Conservation (phyloP, 2,329 filamentous ascomycete genomes). For the Fonsecaea erecta region DNA sequence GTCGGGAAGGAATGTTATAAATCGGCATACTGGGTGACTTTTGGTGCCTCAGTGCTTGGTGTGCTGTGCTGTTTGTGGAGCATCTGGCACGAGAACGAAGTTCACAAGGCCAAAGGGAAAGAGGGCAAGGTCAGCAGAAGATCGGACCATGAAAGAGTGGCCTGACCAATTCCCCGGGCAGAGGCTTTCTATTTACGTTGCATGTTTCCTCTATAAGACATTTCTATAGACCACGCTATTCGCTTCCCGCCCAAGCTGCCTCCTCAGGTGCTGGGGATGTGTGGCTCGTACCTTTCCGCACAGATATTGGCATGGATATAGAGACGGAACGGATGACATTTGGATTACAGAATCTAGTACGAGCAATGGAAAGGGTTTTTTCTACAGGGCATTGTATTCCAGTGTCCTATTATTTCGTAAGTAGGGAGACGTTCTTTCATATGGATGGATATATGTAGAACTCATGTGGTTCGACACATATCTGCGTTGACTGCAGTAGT, state of each 20-base stretch:
- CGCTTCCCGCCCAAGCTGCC: background rate
- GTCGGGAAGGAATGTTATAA: constrained; percentile 82
- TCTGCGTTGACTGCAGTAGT: no score
- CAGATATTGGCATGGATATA: background rate
- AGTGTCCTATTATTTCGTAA: no score
- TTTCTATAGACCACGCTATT: background rate
- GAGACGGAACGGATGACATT: background rate
- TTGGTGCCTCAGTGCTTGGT: constrained; percentile 30
- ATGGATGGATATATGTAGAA: no score
- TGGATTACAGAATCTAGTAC: background rate
- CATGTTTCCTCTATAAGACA: background rate
- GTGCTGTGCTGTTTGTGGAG: constrained; percentile 40
- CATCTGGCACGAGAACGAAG: constrained; percentile 47
- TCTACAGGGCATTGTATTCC: no score
- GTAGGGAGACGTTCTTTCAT: no score
- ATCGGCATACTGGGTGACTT: constrained; percentile 77
- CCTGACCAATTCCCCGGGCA: background rate
- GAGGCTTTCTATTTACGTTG: background rate
- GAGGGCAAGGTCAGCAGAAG: constrained; percentile 16
- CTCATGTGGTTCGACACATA: no score
- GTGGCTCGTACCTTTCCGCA: background rate
- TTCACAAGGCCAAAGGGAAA: constrained; percentile 35
- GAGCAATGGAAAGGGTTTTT: background rate
- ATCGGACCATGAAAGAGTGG: constrained; percentile 28
- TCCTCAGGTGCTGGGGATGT: background rate